Evolutionary conservation across 2,329 filamentous ascomycete species (phyloP), one percentile per base, ranked within the genome.

Genomic region (Exserohilum rostratum): DNA sequence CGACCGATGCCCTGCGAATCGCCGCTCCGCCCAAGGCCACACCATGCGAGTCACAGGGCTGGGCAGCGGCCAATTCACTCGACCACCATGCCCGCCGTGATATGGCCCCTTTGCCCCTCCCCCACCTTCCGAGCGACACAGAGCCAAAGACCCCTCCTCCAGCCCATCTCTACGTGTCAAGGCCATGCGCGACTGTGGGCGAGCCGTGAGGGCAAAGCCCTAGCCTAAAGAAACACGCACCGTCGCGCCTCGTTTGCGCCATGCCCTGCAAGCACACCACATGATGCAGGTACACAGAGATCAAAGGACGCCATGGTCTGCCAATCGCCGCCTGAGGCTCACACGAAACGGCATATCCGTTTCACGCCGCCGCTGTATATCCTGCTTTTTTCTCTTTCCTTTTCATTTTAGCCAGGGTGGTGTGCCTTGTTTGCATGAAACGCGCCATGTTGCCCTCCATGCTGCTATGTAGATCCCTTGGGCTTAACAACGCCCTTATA

Each of bases 401-500:
- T 25, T 46, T 55, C 47, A 55, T 55, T 46, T 55, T 25, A 25
- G 45, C 49, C 57, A 58, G 46, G 50, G 44, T 55, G 47, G 29
- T 22, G 43, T 49, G 48, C 29, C 49, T 55, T 34, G 52, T 64
- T 64, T 50, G 58, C 53, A 64, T 61, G 51, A 39, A 49, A 52
- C 50, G 43, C 39, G 22, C 7, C 22, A 5, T 25, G 4, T 5
- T 25, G 51, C 30, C 6, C 15, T 25, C 15, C 25, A 20, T 10
- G 33, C 33, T 11, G 49, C 31, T 50, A 51, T 47, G 59, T 46
- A 55, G 54, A 65, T 63, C 58, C 38, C 46, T 60, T 49, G 59
- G 64, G 62, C 63, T 68, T 65, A 60, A 59, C 44, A 50, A 52
- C 44, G 60, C 59, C 51, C 58, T 57, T 30, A 53, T 57, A 44